Evolutionary conservation across 768 basidiomycete genomes (phyloP), one percentile per base, ranked within the genome.

Genomic region (Xerocomus spinulosus): DNA sequence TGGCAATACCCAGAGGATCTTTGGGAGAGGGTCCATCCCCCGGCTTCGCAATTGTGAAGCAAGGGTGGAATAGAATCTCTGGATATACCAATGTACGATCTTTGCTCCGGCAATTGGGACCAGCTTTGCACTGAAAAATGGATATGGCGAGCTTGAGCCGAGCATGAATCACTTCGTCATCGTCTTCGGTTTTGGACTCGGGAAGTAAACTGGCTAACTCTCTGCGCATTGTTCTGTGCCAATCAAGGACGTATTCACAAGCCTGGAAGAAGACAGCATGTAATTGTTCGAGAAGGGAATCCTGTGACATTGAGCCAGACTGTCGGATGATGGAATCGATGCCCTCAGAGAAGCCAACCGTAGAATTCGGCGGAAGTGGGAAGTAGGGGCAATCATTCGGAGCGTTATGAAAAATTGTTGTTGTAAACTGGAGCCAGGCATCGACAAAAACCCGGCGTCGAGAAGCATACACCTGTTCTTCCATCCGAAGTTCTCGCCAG

Each of bases 401-500:
- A 28, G 49, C 41, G 23, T 48, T 10, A 29, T 26, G n/a, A 50
- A 64, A 64, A 14, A 25, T 17, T 24, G 15, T 17, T n/a, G 42
- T 42, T 6, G 53, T 49, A 46, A 67, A 64, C 8, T 50, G 49
- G 25, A 44, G 14, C 67, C 64, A 66, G 40, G 57, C 54, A 23
- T 64, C 57, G 42, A 56, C 30, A 34, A 68, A 62, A 40, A 52
- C 7, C 24, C 43, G 50, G 30, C 64, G 67, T 48, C 67, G 62
- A 41, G 21, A 13, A 38, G 44, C 33, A 25, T 66, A 68, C 8
- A 66, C 53, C 34, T 43, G 63, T 34, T 67, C 62, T 49, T 66
- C 64, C 52, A 56, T 55, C 18, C 59, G 53, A 46, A 66, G 55
- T 40, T 61, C 64, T 45, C 56, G 63, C 67, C 67, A 68, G 14